Conservation (phyloP, 1,284 basidiomycete genomes). For the Cryptococcus floricola region DNA sequence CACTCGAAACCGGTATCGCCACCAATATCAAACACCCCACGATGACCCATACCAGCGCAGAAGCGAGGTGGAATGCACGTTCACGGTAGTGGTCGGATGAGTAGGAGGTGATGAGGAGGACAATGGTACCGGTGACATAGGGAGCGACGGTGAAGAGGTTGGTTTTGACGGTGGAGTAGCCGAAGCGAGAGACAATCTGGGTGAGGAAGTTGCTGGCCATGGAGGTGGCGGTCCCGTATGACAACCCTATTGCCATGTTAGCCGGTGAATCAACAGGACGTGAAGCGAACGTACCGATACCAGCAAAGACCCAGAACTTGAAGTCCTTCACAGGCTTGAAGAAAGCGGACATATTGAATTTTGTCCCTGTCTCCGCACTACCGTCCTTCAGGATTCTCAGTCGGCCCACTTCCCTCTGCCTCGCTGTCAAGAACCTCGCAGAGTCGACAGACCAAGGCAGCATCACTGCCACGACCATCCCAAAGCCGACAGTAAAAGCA, state of each 20-base stretch:
- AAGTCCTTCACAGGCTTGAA: slow-evolving; percentile 17
- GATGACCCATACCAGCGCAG: slow-evolving; percentile 38
- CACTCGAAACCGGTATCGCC: slow-evolving; percentile 16
- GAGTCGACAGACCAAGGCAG: neutral
- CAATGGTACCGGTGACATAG: slow-evolving; percentile 51
- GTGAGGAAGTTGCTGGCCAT: slow-evolving; percentile 52
- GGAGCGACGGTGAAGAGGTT: slow-evolving; percentile 55
- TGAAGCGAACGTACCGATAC: slow-evolving; percentile 10
- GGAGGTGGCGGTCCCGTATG: slow-evolving; percentile 50
- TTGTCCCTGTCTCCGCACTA: slow-evolving; percentile 9
- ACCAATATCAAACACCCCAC: slow-evolving; percentile 17
- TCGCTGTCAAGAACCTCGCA: neutral
- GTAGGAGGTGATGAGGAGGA: slow-evolving; percentile 54
- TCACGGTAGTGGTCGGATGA: slow-evolving; percentile 57
- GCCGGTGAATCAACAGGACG: neutral
- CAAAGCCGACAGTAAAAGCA: neutral
- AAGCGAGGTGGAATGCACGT: slow-evolving; percentile 47
- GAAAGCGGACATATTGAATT: slow-evolving; percentile 2
- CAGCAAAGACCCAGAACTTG: slow-evolving; percentile 15
- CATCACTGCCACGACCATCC: neutral
- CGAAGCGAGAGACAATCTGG: slow-evolving; percentile 54
- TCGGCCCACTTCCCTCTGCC: neutral
- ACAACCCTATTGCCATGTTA: slow-evolving; percentile 33
- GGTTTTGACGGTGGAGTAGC: slow-evolving; percentile 44
- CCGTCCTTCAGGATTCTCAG: slow-evolving; percentile 1